phyloP scores from a whole-genome alignment of 2,329 filamentous ascomycete species.

The Xylariales sp. region DNA sequence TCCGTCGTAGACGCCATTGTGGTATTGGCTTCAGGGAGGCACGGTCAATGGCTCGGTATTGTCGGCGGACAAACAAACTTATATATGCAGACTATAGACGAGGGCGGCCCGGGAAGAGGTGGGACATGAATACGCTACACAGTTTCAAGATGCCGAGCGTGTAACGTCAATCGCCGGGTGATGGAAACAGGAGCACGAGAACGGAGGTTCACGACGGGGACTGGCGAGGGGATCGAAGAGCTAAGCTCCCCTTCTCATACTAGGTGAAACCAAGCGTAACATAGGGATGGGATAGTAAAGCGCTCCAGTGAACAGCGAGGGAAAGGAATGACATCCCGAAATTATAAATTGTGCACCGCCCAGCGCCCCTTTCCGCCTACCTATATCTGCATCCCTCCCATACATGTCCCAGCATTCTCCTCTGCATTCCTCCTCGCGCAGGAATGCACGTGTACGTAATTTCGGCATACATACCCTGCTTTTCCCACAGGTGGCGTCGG shows the following conservation, averaged over 20 bases:
- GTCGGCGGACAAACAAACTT: neutral
- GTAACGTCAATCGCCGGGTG: neutral
- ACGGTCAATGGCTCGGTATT: neutral
- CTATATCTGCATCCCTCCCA: conserved; percentile 3
- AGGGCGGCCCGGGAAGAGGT: neutral
- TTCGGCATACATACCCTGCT: neutral
- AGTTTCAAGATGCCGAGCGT: neutral
- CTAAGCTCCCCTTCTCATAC: neutral
- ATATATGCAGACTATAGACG: neutral
- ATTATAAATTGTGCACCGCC: conserved; percentile 12
- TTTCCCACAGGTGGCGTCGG: conserved; percentile 7
- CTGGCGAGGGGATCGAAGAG: neutral
- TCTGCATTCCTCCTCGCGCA: no score
- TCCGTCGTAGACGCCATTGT: conserved; percentile 21
- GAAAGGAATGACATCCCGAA: conserved; percentile 6
- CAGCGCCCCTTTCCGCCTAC: neutral
- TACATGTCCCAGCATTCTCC: neutral
- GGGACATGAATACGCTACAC: neutral
- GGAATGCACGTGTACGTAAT: no score
- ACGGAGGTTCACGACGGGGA: neutral
- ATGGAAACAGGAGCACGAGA: neutral
- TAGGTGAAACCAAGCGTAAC: neutral
- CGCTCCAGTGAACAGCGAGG: neutral
- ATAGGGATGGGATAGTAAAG: neutral
- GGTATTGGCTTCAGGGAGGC: neutral